These are phyloP conservation scores for Wickerhamomyces bovis DNA, from an alignment of 805 yeast genomes.

Conservation along the genomic window DNA sequence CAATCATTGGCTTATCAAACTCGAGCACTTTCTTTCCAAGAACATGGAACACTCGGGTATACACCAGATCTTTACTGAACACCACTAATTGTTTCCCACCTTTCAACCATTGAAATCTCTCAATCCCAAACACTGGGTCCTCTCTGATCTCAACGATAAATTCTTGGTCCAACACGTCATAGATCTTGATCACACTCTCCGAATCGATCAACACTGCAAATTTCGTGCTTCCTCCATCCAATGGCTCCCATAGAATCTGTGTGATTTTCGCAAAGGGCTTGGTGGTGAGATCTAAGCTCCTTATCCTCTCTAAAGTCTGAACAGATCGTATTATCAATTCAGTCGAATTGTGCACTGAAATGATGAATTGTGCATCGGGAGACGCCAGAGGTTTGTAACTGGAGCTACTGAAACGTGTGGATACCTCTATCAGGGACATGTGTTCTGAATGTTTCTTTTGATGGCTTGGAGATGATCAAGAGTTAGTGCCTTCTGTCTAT, in stretches of 20 bases:
- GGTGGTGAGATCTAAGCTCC: conserved; percentile 4
- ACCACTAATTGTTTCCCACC: conserved; percentile 13
- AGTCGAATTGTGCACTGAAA: conserved; percentile 8
- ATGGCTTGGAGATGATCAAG: too few relatives aligned
- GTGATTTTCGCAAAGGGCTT: conserved; percentile 8
- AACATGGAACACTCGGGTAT: conserved; percentile 10
- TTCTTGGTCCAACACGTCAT: conserved; percentile 9
- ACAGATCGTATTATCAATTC: conserved; percentile 12
- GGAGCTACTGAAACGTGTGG: conserved; percentile 11
- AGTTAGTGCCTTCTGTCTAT: too few relatives aligned
- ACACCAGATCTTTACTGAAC: conserved; percentile 7
- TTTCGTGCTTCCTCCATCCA: conserved; percentile 3
- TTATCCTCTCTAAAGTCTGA: conserved; percentile 6
- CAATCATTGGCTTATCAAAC: conserved; percentile 10
- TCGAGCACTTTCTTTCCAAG: conserved; percentile 9
- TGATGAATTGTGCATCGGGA: conserved; percentile 12
- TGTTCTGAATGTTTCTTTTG: too few relatives aligned
- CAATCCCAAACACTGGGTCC: conserved; percentile 16
- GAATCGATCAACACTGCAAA: conserved; percentile 10
- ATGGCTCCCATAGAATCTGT: conserved; percentile 17
- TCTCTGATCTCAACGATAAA: conserved; percentile 13
- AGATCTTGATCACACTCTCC: conserved; percentile 4
- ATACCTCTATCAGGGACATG: conserved; percentile 10
- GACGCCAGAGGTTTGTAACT: conserved; percentile 9
- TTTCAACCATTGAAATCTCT: conserved; percentile 13